Conservation (phyloP, 2,329 filamentous ascomycete genomes). For the Hymenoscyphus repandus region DNA sequence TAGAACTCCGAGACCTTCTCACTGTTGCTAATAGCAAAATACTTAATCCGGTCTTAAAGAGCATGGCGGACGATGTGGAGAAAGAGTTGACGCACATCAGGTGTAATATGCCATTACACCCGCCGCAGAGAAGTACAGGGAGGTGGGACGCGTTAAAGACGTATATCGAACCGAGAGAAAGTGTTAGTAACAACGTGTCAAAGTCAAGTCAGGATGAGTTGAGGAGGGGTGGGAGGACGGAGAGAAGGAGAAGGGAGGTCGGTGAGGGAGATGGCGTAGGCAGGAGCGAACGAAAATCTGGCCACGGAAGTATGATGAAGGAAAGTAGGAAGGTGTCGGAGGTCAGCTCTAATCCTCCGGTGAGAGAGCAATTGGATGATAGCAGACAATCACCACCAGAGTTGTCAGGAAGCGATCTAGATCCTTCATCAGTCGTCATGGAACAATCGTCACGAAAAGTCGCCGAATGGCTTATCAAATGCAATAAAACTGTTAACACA, state of each 20-base stretch:
- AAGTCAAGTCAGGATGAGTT: background rate
- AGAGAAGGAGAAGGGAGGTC: background rate
- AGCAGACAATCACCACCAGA: background rate
- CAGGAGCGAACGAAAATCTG: background rate
- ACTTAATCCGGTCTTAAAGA: background rate
- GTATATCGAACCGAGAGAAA: background rate
- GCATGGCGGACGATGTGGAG: background rate
- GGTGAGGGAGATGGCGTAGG: background rate
- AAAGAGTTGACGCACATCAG: background rate
- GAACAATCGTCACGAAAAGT: background rate
- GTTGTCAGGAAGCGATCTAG: background rate
- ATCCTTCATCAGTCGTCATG: background rate
- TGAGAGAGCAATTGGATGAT: no score
- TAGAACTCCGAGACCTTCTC: background rate
- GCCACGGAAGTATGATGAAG: background rate
- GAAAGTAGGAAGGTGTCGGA: background rate
- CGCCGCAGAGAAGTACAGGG: background rate
- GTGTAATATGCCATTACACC: background rate
- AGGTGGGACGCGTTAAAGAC: background rate
- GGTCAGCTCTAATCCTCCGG: background rate
- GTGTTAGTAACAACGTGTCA: background rate
- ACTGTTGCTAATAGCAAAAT: background rate
- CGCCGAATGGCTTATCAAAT: background rate
- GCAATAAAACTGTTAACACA: background rate
- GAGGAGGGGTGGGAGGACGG: background rate